Base-by-base conservation (phyloP, 139 green algal genomes). In the Pseudopediastrum boryanum region DNA sequence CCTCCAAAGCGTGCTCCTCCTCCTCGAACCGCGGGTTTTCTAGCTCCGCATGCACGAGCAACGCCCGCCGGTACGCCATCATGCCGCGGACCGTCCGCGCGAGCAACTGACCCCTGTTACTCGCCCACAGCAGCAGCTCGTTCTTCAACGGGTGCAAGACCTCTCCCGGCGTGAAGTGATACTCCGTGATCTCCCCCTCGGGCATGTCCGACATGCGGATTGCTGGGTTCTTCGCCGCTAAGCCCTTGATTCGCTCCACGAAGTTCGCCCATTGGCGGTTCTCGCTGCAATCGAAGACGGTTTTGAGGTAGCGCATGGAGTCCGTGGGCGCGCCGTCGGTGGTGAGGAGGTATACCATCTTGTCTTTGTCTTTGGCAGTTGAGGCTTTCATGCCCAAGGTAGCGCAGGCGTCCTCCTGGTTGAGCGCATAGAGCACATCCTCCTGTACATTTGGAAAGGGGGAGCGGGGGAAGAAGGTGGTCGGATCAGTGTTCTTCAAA, bases 111-210 rank as follows among this genome's bases (percentile, higher is more conserved):
- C 90, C 91, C 2, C 93, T 78, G 83, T 93, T 92, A 25, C 87
- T 94, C 31, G 93, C 92, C 93, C 93, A 97, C 71, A 93, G 77
- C 79, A 91, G 91, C 78, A 97, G 75, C 74, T 97, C 84, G 68
- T 83, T 86, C 72, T 87, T 81, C 51, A 88, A 78, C 27, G 74
- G 42, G 64, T 87, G 68, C 63, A 87, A 63, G 36, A 52, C 33
- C 25, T 81, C 82, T 33, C 46, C 74, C 29, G 77, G 38, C 39
- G 75, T 67, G 79, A 94, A 94, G 75, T 94, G 38, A 3, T 54
- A 73, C 63, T 64, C 52, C 58, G 68, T 61, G 25, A 41, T 52
- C 9, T 79, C 61, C 9, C 41, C n/a, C 36, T 23, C 35, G 29
- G 48, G 41, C 3, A 66, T 46, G 35, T 61, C 21, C 27, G 63